A percentile compares a stretch with the other conserved stretches of the same genome.
phyloP scores from a whole-genome alignment of 2,329 filamentous ascomycete species.

The Pseudocercospora eumusae region DNA sequence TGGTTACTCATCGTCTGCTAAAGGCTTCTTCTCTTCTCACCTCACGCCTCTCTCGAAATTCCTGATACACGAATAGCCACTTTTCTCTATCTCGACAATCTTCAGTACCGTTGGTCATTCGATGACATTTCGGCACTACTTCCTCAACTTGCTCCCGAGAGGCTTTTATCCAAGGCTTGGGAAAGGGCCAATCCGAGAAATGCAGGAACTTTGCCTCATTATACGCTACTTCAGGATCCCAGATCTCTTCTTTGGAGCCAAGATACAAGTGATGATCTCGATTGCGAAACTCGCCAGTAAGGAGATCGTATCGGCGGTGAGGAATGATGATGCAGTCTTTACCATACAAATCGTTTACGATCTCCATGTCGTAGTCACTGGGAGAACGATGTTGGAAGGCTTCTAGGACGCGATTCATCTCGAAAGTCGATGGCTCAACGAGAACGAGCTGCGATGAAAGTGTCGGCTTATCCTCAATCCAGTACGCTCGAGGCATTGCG shows the following conservation, averaged over 20 bases:
- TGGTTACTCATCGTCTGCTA: neutral
- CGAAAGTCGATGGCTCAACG: conserved; percentile 55
- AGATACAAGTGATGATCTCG: conserved; percentile 56
- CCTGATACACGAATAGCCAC: conserved; percentile 11
- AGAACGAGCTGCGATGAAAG: conserved; percentile 61
- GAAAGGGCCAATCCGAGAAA: conserved; percentile 71
- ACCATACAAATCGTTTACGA: conserved; percentile 64
- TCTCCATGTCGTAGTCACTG: conserved; percentile 65
- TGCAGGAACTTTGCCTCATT: conserved; percentile 67
- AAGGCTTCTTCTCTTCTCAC: neutral
- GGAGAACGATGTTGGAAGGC: conserved; percentile 49
- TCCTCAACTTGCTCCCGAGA: neutral
- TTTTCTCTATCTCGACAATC: conserved; percentile 11
- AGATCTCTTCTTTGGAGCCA: conserved; percentile 52
- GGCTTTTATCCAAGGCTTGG: conserved; percentile 58
- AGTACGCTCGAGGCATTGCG: conserved; percentile 70
- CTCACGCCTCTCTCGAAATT: conserved; percentile 5
- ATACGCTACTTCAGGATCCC: conserved; percentile 60
- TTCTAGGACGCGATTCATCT: conserved; percentile 16
- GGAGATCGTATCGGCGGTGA: conserved; percentile 62
- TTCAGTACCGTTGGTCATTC: neutral
- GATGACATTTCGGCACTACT: conserved; percentile 6
- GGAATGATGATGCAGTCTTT: conserved; percentile 63
- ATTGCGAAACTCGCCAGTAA: conserved; percentile 63
- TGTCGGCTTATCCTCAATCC: conserved; percentile 47